Evolutionary conservation across 331 rosid species (phyloP).

Genomic region (Dryas integrifolia): DNA sequence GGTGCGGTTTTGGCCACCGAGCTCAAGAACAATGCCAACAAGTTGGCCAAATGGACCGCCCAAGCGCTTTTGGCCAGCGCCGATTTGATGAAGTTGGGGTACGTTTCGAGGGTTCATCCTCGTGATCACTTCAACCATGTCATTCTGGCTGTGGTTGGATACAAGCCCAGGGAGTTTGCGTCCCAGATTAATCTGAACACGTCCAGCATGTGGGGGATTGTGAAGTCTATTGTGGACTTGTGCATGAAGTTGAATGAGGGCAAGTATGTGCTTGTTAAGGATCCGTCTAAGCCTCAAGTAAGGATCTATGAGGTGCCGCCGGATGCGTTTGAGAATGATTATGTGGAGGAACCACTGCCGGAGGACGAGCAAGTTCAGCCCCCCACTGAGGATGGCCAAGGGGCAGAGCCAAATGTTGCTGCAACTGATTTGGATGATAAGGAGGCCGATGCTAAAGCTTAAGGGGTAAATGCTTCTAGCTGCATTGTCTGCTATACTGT

Average conservation of each 20-base stretch:
- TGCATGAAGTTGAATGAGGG: conserved; percentile 95
- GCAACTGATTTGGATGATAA: conserved; percentile 55
- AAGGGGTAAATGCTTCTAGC: conserved; percentile 27
- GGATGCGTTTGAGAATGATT: conserved; percentile 87
- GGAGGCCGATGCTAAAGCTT: conserved; percentile 42
- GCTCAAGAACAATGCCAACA: conserved; percentile 89
- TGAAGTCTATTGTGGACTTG: conserved; percentile 84
- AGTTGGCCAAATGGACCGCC: conserved; percentile 93
- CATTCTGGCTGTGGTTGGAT: conserved; percentile 85
- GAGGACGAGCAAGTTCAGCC: conserved; percentile 94
- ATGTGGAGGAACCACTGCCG: conserved; percentile 87
- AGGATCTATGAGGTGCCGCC: conserved; percentile 87
- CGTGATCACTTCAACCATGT: conserved; percentile 91
- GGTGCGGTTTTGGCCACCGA: conserved; percentile 96
- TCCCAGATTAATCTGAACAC: conserved; percentile 77
- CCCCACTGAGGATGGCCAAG: conserved; percentile 57
- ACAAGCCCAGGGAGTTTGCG: conserved; percentile 82
- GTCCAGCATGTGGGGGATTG: conserved; percentile 88
- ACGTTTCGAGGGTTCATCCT: conserved; percentile 90
- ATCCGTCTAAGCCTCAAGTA: conserved; percentile 90
- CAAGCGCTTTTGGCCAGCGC: conserved; percentile 85
- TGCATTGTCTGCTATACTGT: neutral
- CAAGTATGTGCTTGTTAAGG: conserved; percentile 84
- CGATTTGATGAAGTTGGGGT: conserved; percentile 92
- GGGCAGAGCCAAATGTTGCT: conserved; percentile 39